These are phyloP conservation scores for Wickerhamiella alocasiicola DNA, from an alignment of 805 yeast genomes.

Conservation along the genomic window DNA sequence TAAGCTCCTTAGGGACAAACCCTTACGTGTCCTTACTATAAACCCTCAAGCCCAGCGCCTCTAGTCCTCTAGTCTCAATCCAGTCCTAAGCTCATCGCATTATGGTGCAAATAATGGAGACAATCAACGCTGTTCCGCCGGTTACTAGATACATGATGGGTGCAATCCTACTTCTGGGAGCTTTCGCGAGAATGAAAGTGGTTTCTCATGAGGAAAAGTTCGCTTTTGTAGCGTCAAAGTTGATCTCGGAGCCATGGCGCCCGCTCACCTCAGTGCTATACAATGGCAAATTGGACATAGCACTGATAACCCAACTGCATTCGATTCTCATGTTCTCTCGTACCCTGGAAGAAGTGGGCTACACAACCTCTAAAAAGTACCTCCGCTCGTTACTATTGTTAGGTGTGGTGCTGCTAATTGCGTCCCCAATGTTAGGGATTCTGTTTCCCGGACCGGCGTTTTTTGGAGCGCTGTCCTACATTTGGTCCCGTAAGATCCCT, in stretches of 20 bases:
- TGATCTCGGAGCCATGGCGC: slow-evolving; percentile 8
- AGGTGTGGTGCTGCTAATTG: not conserved
- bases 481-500: slow-evolving; percentile 7
- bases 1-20: too few species aligned
- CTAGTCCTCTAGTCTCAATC: too few species aligned
- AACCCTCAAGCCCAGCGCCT: too few species aligned
- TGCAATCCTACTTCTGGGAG: not conserved
- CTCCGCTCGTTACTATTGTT: not conserved
- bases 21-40: too few species aligned
- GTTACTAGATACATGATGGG: slow-evolving; percentile 5
- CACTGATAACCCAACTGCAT: not conserved
- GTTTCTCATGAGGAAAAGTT: not conserved
- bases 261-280: slow-evolving; percentile 2
- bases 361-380: not conserved
- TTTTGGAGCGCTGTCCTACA: slow-evolving; percentile 1
- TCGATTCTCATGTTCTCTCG: not conserved
- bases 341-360: slow-evolving; percentile 4
- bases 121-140: slow-evolving; percentile 3
- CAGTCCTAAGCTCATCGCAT: too few species aligned
- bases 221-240: slow-evolving; percentile 6
- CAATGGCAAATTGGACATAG: slow-evolving; percentile 4
- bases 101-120: not conserved
- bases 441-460: slow-evolving; percentile 5
- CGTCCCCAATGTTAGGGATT: not conserved
- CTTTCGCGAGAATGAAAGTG: not conserved